Conservation (phyloP, 139 green algal species). For the Chlorella vulgaris region DNA sequence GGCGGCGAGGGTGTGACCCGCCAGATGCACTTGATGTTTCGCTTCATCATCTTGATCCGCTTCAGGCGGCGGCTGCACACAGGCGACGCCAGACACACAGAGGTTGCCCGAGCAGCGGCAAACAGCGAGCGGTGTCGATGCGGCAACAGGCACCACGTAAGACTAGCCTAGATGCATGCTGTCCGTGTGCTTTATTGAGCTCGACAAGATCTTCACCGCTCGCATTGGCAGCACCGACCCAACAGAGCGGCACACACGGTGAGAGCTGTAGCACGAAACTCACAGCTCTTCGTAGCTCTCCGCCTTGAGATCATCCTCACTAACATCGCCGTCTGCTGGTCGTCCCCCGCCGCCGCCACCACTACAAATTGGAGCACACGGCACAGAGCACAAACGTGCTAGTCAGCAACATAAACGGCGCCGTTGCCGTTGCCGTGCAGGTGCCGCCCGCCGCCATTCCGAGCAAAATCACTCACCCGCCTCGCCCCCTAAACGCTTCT, state of each 20-base stretch:
- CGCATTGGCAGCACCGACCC: no score
- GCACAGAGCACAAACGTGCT: neutral
- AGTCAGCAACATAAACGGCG: no score
- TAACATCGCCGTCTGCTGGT: slow-evolving; percentile 30
- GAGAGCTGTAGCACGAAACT: neutral
- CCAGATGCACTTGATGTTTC: slow-evolving; percentile 65
- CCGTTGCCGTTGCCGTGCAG: neutral
- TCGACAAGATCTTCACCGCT: no score
- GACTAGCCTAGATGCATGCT: no score
- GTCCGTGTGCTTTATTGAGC: no score
- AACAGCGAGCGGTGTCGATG: no score
- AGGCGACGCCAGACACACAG: neutral
- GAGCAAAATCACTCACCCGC: neutral
- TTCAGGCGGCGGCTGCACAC: slow-evolving; percentile 69
- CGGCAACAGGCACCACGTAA: no score
- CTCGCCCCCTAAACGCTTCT: neutral
- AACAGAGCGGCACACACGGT: no score
- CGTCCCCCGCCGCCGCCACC: neutral
- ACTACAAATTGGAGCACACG: neutral
- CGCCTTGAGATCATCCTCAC: slow-evolving; percentile 48
- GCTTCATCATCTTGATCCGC: slow-evolving; percentile 70
- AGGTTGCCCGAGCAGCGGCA: no score
- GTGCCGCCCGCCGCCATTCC: neutral
- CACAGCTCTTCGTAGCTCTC: slow-evolving; percentile 41
- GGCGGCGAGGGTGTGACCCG: slow-evolving; percentile 73